Evolutionary conservation across 768 basidiomycete genomes (phyloP).

Genomic region (Mycena venus): DNA sequence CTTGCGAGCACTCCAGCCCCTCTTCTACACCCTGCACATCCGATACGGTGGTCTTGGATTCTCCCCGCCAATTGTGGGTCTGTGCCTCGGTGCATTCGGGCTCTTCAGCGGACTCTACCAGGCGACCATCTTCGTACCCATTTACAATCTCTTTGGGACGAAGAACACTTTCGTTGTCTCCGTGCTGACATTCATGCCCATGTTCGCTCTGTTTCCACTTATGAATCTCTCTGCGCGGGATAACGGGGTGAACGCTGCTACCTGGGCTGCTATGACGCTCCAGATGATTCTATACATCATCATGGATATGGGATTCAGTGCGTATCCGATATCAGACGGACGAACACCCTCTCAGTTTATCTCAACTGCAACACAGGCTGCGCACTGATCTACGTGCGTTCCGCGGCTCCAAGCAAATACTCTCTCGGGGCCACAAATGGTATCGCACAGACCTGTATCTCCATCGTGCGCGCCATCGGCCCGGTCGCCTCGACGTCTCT

Average conservation of each 20-base stretch:
- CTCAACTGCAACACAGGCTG: not conserved
- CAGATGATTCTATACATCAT: not conserved
- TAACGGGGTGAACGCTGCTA: not conserved
- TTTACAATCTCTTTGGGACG: not conserved
- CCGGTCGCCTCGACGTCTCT: not conserved
- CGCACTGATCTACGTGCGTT: not conserved
- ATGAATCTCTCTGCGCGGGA: not conserved
- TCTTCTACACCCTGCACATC: not conserved
- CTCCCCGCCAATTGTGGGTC: not conserved
- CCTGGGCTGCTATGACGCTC: not conserved
- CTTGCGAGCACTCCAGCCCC: not conserved
- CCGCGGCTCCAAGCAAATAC: not conserved
- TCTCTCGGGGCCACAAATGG: not conserved
- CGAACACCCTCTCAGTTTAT: too few relatives aligned
- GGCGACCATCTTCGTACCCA: not conserved
- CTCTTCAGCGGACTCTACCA: not conserved
- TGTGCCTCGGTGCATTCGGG: not conserved
- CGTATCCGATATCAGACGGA: too few relatives aligned
- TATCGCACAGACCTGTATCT: not conserved
- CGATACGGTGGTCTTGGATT: not conserved
- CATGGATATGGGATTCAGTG: not conserved
- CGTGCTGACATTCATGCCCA: not conserved
- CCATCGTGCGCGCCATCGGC: not conserved
- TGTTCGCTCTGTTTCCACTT: not conserved
- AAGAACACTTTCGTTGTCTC: not conserved